Evolutionary conservation across 2,329 filamentous ascomycete species (phyloP), one percentile per base, ranked within the genome.

Genomic region (Aspergillus chevalieri): DNA sequence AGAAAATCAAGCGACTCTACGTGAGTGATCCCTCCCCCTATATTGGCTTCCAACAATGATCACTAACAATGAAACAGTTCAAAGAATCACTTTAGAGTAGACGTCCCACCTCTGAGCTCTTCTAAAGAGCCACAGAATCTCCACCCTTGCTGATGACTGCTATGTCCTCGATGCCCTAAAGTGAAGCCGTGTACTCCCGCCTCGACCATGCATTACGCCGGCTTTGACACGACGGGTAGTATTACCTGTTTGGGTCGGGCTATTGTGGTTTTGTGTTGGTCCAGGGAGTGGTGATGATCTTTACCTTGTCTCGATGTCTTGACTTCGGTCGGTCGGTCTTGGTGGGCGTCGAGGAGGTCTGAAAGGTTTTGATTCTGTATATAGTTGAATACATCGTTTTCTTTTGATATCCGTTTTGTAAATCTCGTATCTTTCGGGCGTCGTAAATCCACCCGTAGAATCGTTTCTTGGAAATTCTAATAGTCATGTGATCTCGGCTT

Each of bases 81-180:
- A 74, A 73, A 89, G 87, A 91, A 92, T 92, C 88, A 89, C 88
- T 94, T 95, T 95, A 91, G 90, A 95, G 89, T 91, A 85, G 80
- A 88, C 84, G 84, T 90, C 66, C 86, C 81, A 79, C 80, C 84
- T 89, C 87, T 93, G 86, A 89, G 84, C 86, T 92, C 82, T 83
- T 83, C 81, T 90, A 81, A 86, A 79, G 80, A 95, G 90, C 87
- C 82, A 89, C 86, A 92, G 86, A 89, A 77, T 78, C 82, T 83
- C 83, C 82, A 92, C 84, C 87, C 88, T 89, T 88, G 87, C 87
- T 88, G 89, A 94, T 93, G 89, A 94, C 73, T 74, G 57, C 65
- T 65, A 87, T 81, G 85, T 88, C 88, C 86, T 88, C 88, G 83
- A 79, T 79, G 76, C 85, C 86, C 84, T 82, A 88, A 87, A 90